A percentile compares a stretch with the other conserved stretches of the same genome.
Conservation (phyloP, 176 grass and related monocot genomes). For the Carex parvula region DNA sequence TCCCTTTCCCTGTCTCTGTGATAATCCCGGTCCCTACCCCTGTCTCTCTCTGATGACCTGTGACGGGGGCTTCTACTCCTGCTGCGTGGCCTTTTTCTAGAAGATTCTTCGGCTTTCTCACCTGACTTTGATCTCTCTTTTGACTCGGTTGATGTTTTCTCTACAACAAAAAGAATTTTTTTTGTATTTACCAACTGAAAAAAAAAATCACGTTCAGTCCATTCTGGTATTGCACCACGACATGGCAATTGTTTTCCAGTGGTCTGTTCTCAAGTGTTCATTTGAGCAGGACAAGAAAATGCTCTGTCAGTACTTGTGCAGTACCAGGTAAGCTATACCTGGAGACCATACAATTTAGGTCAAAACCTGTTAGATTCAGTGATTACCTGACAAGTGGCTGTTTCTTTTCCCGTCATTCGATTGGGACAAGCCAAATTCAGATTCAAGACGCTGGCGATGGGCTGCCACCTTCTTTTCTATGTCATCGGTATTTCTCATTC, state of each 20-base stretch:
- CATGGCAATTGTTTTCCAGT: not conserved
- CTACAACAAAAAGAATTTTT: constrained; percentile 30
- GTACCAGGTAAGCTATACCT: not conserved
- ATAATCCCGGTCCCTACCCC: constrained; percentile 48
- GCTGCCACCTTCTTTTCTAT: constrained; percentile 80
- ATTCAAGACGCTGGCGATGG: constrained; percentile 68
- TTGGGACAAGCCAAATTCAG: constrained; percentile 75
- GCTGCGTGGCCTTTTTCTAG: constrained; percentile 60
- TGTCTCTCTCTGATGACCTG: constrained; percentile 59
- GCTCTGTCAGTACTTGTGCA: not conserved
- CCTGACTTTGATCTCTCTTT: constrained; percentile 45
- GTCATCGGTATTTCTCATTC: constrained; percentile 63
- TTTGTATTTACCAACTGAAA: not conserved
- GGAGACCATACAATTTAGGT: not conserved
- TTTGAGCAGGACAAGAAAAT: not conserved
- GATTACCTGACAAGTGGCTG: constrained; percentile 61
- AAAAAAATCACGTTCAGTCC: not conserved
- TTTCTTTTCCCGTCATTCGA: constrained; percentile 56
- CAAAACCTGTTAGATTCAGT: not conserved
- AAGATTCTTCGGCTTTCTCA: constrained; percentile 43
- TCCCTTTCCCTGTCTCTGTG: constrained; percentile 45
- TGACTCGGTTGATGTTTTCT: constrained; percentile 47
- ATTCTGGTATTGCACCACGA: not conserved
- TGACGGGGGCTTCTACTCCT: constrained; percentile 68
- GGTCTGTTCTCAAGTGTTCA: not conserved